These are phyloP conservation scores for Cladorrhinum sp. DNA, from an alignment of 2,329 filamentous ascomycete genomes.

Conservation along the genomic window DNA sequence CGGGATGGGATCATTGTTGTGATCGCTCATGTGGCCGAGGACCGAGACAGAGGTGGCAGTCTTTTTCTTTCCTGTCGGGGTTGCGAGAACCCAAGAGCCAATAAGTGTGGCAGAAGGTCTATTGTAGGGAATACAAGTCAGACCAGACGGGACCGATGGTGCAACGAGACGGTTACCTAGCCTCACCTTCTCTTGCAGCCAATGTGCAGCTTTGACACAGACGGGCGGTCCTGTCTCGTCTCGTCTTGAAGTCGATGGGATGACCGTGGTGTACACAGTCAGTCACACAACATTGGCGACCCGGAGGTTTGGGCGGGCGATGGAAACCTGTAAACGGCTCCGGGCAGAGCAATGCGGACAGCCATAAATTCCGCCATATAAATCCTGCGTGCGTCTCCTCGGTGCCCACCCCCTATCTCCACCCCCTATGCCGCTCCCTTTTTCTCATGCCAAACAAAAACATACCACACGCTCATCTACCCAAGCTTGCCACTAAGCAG, in stretches of 20 bases:
- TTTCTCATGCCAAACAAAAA: neutral
- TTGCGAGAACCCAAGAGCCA: neutral
- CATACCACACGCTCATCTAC: neutral
- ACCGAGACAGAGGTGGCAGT: neutral
- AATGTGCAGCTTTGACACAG: neutral
- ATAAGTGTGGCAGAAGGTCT: neutral
- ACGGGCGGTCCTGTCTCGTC: slow-evolving; percentile 1
- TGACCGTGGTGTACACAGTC: neutral
- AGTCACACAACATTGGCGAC: slow-evolving; percentile 4
- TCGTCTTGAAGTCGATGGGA: slow-evolving; percentile 2
- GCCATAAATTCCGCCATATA: neutral
- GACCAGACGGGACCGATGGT: neutral
- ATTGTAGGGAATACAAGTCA: neutral
- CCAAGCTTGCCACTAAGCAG: neutral
- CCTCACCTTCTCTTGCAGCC: neutral
- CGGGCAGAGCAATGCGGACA: slow-evolving; percentile 6
- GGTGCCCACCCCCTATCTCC: neutral
- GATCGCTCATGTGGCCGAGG: neutral
- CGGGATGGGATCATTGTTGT: neutral
- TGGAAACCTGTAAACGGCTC: neutral
- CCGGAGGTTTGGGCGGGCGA: slow-evolving; percentile 1
- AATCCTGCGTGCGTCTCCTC: neutral
- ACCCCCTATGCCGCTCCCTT: neutral
- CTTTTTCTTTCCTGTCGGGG: neutral
- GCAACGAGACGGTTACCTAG: neutral